Evolutionary conservation across 148 eudicot genomes (phyloP).

Genomic region (Fagopyrum esculentum): DNA sequence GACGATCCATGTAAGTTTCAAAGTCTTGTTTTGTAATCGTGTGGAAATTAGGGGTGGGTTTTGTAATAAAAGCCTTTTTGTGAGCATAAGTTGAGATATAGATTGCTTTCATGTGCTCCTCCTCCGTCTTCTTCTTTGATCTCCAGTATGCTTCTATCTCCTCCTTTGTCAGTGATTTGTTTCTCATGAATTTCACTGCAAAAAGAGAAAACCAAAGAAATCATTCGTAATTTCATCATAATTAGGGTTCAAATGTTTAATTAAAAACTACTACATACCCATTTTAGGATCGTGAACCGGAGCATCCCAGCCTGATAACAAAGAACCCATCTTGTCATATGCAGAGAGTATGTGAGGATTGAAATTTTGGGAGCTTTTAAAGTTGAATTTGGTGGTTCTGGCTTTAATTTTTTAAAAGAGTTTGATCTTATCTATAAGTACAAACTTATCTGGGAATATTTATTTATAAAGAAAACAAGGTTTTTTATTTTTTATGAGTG

Average conservation of each 20-base stretch:
- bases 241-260: too few relatives aligned
- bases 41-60: not conserved
- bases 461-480: not conserved
- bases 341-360: not conserved
- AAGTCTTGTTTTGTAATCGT: not conserved
- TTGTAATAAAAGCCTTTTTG: not conserved
- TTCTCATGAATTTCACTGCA: conserved; percentile 34
- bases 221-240: not conserved
- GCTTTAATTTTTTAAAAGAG: not conserved
- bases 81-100: conserved; percentile 5
- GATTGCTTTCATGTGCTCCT: conserved; percentile 27
- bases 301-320: conserved; percentile 37
- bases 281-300: conserved; percentile 30
- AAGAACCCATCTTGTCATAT: conserved; percentile 29
- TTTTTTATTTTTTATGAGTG: not conserved
- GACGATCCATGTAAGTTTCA: not conserved
- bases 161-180: conserved; percentile 43
- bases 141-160: conserved; percentile 53
- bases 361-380: not conserved
- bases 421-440: not conserved
- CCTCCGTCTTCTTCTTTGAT: conserved; percentile 33
- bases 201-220: not conserved
- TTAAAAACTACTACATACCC: conserved; percentile 13
- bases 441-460: not conserved
- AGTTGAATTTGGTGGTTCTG: not conserved